These are phyloP conservation scores for Trichoderma virens DNA, from an alignment of 495 filamentous ascomycete species.

Conservation along the genomic window DNA sequence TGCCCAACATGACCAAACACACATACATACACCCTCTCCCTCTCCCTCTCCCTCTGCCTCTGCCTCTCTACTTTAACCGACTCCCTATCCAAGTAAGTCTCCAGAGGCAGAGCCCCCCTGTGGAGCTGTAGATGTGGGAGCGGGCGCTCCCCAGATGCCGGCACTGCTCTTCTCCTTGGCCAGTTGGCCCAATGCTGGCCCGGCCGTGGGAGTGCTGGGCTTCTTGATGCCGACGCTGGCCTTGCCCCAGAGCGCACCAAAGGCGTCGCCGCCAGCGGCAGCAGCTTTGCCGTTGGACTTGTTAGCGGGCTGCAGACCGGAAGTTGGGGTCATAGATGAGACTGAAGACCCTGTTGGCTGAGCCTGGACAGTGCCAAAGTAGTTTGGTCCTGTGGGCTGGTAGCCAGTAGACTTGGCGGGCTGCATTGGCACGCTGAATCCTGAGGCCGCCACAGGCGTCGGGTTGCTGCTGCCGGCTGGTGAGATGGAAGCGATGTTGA, in stretches of 20 bases:
- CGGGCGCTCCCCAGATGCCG: constrained; percentile 78
- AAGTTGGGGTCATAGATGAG: constrained; percentile 11
- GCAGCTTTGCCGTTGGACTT: constrained; percentile 46
- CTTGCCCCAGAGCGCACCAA: constrained; percentile 75
- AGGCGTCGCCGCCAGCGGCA: constrained; percentile 62
- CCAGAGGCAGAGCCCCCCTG: constrained; percentile 20
- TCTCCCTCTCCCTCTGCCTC: not conserved
- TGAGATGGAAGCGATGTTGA: constrained; percentile 72
- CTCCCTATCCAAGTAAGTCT: constrained; percentile 36
- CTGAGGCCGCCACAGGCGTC: constrained; percentile 46
- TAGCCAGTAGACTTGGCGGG: constrained; percentile 56
- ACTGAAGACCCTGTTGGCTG: constrained; percentile 27
- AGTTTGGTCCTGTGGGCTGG: constrained; percentile 79
- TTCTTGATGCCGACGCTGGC: constrained; percentile 78
- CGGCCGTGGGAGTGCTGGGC: constrained; percentile 46
- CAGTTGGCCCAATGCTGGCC: constrained; percentile 79
- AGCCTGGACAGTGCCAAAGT: constrained; percentile 75
- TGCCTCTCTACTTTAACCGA: not conserved
- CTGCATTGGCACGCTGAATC: constrained; percentile 46
- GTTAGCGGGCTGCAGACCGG: constrained; percentile 24
- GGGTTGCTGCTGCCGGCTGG: constrained; percentile 53
- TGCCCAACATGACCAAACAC: not conserved
- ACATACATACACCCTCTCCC: too few relatives aligned
- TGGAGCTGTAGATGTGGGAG: constrained; percentile 12
- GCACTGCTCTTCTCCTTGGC: constrained; percentile 93